A percentile compares a stretch with the other conserved stretches of the same genome.
Evolutionary conservation across 2,329 filamentous ascomycete species (phyloP).

Genomic region (Aureobasidium uvarum): DNA sequence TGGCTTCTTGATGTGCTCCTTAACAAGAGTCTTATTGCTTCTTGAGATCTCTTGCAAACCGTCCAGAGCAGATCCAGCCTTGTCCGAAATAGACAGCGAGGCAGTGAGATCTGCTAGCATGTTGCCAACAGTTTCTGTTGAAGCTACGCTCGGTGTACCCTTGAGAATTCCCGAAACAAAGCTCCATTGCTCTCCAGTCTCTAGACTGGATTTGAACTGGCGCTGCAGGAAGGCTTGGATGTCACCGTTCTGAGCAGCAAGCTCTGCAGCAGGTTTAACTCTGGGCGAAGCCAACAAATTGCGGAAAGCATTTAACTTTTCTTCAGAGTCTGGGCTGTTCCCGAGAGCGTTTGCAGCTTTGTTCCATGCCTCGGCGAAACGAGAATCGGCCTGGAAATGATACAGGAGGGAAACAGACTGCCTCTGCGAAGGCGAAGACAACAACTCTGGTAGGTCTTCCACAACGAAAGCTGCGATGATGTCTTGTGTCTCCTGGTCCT

Average conservation of each 20-base stretch:
- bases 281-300: slow-evolving; percentile 38
- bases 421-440: slow-evolving; percentile 66
- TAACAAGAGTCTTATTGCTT: slow-evolving; percentile 41
- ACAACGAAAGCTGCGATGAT: slow-evolving; percentile 50
- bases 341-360: slow-evolving; percentile 23
- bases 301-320: slow-evolving; percentile 32
- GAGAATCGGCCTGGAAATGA: slow-evolving; percentile 40
- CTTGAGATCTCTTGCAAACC: slow-evolving; percentile 43
- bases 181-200: slow-evolving; percentile 36
- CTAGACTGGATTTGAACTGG: slow-evolving; percentile 24
- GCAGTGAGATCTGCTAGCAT: slow-evolving; percentile 43
- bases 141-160: slow-evolving; percentile 32
- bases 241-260: slow-evolving; percentile 39
- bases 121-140: slow-evolving; percentile 40
- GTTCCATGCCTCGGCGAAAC: slow-evolving; percentile 36
- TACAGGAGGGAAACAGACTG: slow-evolving; percentile 66
- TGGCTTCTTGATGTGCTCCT: slow-evolving; percentile 48
- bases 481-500: slow-evolving; percentile 46
- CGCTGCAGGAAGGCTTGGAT: slow-evolving; percentile 40
- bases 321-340: slow-evolving; percentile 28
- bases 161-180: slow-evolving; percentile 41
- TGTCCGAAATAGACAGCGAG: slow-evolving; percentile 41
- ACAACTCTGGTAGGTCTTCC: slow-evolving; percentile 57
- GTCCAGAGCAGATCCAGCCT: slow-evolving; percentile 41
- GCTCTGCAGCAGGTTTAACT: slow-evolving; percentile 39